Evolutionary conservation across 345 rosid genomes (phyloP).

Genomic region (Reutealis trisperma): DNA sequence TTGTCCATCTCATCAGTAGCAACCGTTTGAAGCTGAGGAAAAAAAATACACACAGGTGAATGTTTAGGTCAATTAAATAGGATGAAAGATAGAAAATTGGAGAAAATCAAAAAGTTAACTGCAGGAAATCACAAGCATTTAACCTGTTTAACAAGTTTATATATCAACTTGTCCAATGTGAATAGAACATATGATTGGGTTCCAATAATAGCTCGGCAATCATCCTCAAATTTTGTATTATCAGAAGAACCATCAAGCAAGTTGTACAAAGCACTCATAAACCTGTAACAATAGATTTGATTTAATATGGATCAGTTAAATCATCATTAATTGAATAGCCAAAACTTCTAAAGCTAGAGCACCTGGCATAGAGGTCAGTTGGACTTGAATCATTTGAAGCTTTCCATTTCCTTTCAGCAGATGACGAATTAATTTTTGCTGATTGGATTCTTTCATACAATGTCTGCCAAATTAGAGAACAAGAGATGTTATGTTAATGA

Average conservation of each 20-base stretch:
- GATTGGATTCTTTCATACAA: conserved; percentile 86
- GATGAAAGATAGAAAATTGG: not conserved
- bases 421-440: conserved; percentile 88
- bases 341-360: conserved; percentile 13
- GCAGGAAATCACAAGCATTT: conserved; percentile 13
- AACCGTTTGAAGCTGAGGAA: conserved; percentile 76
- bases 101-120: not conserved
- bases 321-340: not conserved
- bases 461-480: conserved; percentile 45
- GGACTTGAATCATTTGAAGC: conserved; percentile 67
- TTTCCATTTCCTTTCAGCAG: conserved; percentile 87
- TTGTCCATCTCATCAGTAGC: conserved; percentile 87
- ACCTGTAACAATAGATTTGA: conserved; percentile 42
- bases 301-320: conserved; percentile 11
- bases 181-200: conserved; percentile 92
- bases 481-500: conserved; percentile 14
- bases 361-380: conserved; percentile 87
- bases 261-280: conserved; percentile 88
- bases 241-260: conserved; percentile 93
- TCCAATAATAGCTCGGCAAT: conserved; percentile 93
- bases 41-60: conserved; percentile 9
- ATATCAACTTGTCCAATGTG: conserved; percentile 91
- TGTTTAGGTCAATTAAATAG: not conserved
- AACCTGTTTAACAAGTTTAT: conserved; percentile 92
- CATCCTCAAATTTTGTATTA: conserved; percentile 93